Base-by-base conservation (phyloP, 2,329 filamentous ascomycete species). In the Sporothrix luriei region DNA sequence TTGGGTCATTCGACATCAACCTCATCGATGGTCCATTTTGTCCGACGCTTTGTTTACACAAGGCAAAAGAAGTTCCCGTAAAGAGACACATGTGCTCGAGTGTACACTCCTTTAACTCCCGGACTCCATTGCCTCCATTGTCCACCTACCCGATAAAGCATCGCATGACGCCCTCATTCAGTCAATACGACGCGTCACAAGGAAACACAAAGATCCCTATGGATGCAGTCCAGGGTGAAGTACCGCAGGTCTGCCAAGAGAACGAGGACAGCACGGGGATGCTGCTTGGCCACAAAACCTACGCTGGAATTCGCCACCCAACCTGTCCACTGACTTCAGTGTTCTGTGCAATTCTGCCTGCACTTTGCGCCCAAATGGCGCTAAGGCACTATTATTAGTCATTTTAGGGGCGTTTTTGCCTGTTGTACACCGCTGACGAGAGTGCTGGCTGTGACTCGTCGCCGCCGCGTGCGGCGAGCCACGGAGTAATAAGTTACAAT, bases 381-480 rank as follows among this genome's bases (percentile, higher is more conserved):
- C 48, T 66, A 21, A 29, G n/a, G n/a, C 64, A 24, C 33, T 66
- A n/a, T 29, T 38, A n/a, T 46, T 54, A 66, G 64, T 46, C 49
- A 66, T 54, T 29, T 43, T 46, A 16, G 38, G 29, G 11, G n/a
- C 6, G 7, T 5, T 7, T 33, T 33, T 7, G 33, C 33, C 9
- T 3, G 5, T 2, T 64, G 33, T 54, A 26, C 19, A 11, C 51
- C 16, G 29, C 43, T 64, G 61, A 49, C 9, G 33, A 9, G 33
- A 33, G 33, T 33, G 33, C 24, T 16, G 59, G 40, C n/a, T 38
- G 64, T 66, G 62, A 66, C 62, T 66, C 33, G 46, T 54, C 33
- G 49, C 64, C 33, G 49, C 64, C 62, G 62, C 48, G n/a, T 40
- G 64, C 64, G 49, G 64, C 61, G 57, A 61, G 46, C 57, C 13